Evolutionary conservation across 2,329 filamentous ascomycete species (phyloP).

Genomic region (Penicillium oxalicum): DNA sequence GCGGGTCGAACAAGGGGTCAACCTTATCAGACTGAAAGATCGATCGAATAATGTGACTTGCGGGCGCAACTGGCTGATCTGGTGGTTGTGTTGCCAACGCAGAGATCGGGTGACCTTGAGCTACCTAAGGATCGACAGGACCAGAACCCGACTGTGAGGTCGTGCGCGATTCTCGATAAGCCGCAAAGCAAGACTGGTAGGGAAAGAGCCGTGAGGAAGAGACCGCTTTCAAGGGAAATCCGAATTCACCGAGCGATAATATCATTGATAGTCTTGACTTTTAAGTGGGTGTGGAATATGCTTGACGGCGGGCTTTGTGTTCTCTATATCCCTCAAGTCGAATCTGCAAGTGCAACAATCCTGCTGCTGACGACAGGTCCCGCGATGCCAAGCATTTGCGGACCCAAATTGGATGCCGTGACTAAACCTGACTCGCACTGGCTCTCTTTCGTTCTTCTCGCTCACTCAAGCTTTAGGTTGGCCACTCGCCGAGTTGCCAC

Average conservation of each 20-base stretch:
- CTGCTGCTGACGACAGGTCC: no score
- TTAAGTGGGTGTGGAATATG: no score
- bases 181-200: constrained; percentile 3
- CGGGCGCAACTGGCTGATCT: constrained; percentile 9
- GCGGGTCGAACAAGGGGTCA: constrained; percentile 4
- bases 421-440: neutral
- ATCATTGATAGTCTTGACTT: no score
- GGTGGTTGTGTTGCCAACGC: constrained; percentile 28
- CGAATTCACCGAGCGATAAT: no score
- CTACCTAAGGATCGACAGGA: constrained; percentile 25
- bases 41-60: neutral
- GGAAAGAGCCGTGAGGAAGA: no score
- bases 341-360: neutral
- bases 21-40: neutral
- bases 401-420: neutral
- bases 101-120: constrained; percentile 31
- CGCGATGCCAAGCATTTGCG: constrained; percentile 9
- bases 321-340: neutral
- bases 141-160: constrained; percentile 13
- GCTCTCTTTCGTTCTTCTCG: no score
- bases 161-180: constrained; percentile 10
- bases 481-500: neutral
- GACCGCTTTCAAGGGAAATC: no score
- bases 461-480: no score
- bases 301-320: no score